Conservation (phyloP, 2,329 filamentous ascomycete genomes). For the Trichoderma sp. region DNA sequence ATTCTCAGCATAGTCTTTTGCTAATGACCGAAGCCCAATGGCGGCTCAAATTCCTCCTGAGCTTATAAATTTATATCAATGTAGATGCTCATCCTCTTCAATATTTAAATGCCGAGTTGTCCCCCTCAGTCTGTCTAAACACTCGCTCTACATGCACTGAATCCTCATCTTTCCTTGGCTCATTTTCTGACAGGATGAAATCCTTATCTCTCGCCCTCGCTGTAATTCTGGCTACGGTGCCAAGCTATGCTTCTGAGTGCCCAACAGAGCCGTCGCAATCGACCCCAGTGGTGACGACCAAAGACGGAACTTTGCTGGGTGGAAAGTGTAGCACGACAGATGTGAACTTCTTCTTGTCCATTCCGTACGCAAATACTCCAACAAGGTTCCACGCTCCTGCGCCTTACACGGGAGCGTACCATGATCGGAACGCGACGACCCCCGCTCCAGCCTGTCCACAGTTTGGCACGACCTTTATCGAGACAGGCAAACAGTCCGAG, state of each 20-base stretch:
- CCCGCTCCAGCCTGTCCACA: background rate
- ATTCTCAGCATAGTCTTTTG: background rate
- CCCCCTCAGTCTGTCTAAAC: background rate
- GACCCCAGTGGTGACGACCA: background rate
- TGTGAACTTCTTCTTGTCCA: background rate
- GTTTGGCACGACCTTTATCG: background rate
- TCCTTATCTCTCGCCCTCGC: background rate
- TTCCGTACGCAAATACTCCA: background rate
- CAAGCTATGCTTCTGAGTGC: background rate
- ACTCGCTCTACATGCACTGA: background rate
- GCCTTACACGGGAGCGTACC: background rate
- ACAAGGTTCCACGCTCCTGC: background rate
- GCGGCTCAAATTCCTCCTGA: background rate
- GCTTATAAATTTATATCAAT: background rate
- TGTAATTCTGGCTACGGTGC: background rate
- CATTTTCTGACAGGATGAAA: background rate
- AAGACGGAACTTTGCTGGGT: background rate
- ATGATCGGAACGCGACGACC: background rate
- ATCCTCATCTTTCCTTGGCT: background rate
- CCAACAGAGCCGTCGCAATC: background rate
- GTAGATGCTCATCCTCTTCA: background rate
- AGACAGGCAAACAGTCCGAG: background rate
- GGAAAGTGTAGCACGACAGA: constrained; percentile 1
- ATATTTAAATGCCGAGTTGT: background rate
- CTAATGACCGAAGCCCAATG: background rate